phyloP scores from a whole-genome alignment of 805 yeast species.

The Candida alai region DNA sequence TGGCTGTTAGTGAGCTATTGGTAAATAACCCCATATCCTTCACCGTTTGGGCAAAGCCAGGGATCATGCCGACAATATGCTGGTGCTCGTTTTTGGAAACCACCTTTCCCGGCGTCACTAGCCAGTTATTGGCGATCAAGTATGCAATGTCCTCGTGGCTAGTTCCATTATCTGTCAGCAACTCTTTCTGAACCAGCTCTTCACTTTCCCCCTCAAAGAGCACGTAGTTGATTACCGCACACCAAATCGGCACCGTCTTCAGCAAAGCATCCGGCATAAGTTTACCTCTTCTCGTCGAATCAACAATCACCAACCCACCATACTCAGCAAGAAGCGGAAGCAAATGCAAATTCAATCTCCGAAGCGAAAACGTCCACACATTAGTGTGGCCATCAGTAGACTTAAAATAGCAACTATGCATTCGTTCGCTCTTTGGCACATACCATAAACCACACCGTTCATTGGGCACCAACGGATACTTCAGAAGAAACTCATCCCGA shows the following conservation, averaged over 20 bases:
- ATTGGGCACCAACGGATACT: conserved; percentile 58
- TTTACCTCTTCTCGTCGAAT: conserved; percentile 84
- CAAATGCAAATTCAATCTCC: conserved; percentile 73
- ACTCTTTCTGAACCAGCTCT: background rate
- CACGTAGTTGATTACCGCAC: conserved; percentile 66
- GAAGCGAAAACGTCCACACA: conserved; percentile 73
- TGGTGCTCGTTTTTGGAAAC: conserved; percentile 56
- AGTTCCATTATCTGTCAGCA: background rate
- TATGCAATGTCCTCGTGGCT: conserved; percentile 8
- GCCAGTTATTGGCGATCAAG: conserved; percentile 11
- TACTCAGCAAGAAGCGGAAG: conserved; percentile 41
- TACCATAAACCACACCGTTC: conserved; percentile 91
- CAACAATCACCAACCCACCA: conserved; percentile 61
- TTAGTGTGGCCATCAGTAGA: conserved; percentile 88
- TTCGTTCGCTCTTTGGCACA: conserved; percentile 31
- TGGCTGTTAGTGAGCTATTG: conserved; percentile 1
- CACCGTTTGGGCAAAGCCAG: conserved; percentile 45
- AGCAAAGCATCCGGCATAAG: conserved; percentile 81
- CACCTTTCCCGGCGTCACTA: conserved; percentile 19
- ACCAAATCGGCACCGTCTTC: conserved; percentile 90
- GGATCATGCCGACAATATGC: conserved; percentile 46
- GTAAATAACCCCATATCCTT: conserved; percentile 34
- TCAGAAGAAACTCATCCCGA: conserved; percentile 7
- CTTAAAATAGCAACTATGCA: conserved; percentile 67
- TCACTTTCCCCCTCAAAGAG: conserved; percentile 31